phyloP scores from a whole-genome alignment of 495 filamentous ascomycete genomes.

The Hyphodiscus hymeniophilus region DNA sequence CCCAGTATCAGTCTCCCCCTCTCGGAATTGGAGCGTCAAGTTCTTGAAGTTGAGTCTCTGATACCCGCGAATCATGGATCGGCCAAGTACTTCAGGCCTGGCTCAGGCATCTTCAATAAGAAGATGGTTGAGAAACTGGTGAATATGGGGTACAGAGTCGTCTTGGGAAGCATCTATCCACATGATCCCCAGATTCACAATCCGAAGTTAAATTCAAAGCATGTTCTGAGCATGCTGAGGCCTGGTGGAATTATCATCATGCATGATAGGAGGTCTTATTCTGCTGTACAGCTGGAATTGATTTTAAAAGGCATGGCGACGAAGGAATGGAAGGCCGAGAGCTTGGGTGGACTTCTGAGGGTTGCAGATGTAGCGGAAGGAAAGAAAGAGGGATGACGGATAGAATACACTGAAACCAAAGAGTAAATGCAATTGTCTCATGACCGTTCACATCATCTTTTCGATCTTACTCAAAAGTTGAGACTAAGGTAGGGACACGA shows the following conservation, averaged over 20 bases:
- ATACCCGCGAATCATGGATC: constrained; percentile 18
- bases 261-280: constrained; percentile 76
- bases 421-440: too few species aligned
- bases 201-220: constrained; percentile 61
- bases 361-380: constrained; percentile 10
- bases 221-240: constrained; percentile 68
- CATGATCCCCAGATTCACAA: constrained; percentile 74
- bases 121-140: constrained; percentile 51
- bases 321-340: constrained; percentile 60
- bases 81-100: constrained; percentile 65
- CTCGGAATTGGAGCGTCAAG: constrained; percentile 15
- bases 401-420: constrained; percentile 8
- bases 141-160: constrained; percentile 52
- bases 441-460: too few species aligned
- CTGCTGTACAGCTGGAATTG: constrained; percentile 59
- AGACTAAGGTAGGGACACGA: too few species aligned
- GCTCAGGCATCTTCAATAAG: constrained; percentile 68
- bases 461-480: too few species aligned
- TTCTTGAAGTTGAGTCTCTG: constrained; percentile 13
- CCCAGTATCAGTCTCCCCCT: constrained; percentile 42
- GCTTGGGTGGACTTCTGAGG: constrained; percentile 54
- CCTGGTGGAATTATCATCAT: constrained; percentile 74
- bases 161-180: constrained; percentile 76
- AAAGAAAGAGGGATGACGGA: background rate
- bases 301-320: constrained; percentile 62